phyloP scores from a whole-genome alignment of 192 early-diverging fungal species.

The Umbelopsis sp. region DNA sequence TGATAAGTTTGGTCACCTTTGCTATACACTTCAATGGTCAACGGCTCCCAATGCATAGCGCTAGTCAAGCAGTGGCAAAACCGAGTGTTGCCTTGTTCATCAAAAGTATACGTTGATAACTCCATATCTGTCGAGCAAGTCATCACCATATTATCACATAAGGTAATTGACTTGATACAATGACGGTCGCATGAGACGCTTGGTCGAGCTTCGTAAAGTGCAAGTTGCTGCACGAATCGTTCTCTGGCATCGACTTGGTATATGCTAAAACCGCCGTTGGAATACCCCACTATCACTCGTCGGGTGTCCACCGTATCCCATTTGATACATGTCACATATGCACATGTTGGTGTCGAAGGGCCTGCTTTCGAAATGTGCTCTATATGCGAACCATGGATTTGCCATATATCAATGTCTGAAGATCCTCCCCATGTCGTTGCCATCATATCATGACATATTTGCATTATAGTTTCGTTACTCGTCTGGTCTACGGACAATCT shows the following conservation, averaged over 20 bases:
- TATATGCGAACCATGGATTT: slow-evolving; percentile 16
- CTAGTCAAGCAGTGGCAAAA: slow-evolving; percentile 39
- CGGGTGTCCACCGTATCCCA: background rate
- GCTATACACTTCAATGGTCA: slow-evolving; percentile 26
- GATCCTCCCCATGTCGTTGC: background rate
- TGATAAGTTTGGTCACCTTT: slow-evolving; percentile 24
- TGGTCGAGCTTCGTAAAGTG: slow-evolving; percentile 1
- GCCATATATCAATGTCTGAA: background rate
- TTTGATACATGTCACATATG: slow-evolving; percentile 6
- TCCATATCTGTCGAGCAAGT: slow-evolving; percentile 40
- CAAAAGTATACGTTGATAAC: slow-evolving; percentile 30
- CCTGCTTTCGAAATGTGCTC: slow-evolving; percentile 5
- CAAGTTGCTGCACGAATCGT: background rate
- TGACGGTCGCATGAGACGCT: background rate
- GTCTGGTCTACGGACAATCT: background rate
- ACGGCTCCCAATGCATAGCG: slow-evolving; percentile 30
- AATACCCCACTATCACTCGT: slow-evolving; percentile 42
- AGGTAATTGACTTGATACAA: slow-evolving; percentile 20
- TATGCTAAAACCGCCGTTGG: slow-evolving; percentile 40
- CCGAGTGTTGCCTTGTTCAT: background rate
- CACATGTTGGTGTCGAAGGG: background rate
- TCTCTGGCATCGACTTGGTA: slow-evolving; percentile 29
- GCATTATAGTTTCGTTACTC: background rate
- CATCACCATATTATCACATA: slow-evolving; percentile 33
- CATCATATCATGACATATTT: slow-evolving; percentile 13